Evolutionary conservation across 31 red algal genomes (phyloP).

Genomic region (Endocladia muricata): DNA sequence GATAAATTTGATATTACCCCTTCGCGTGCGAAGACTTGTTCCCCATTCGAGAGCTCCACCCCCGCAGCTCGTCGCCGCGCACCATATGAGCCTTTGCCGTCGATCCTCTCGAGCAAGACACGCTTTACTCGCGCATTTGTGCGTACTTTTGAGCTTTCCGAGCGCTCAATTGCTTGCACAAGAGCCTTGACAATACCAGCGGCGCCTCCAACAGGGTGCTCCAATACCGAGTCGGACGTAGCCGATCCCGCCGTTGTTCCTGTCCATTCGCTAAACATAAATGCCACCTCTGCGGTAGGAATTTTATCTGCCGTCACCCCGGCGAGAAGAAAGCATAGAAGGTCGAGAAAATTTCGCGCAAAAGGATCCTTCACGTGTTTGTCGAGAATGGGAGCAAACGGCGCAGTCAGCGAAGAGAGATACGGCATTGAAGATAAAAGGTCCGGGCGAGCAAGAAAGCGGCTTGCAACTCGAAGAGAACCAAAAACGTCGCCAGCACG

Average conservation of each 20-base stretch:
- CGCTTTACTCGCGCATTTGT: slow-evolving; percentile 35
- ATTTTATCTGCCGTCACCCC: slow-evolving; percentile 60
- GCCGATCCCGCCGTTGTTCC: slow-evolving; percentile 16
- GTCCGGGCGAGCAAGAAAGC: slow-evolving; percentile 6
- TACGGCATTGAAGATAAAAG: slow-evolving; percentile 12
- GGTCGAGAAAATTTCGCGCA: slow-evolving; percentile 60
- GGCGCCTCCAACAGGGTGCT: slow-evolving; percentile 76
- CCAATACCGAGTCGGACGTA: slow-evolving; percentile 36
- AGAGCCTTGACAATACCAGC: slow-evolving; percentile 68
- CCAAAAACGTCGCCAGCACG: slow-evolving; percentile 53
- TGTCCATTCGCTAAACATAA: slow-evolving; percentile 77
- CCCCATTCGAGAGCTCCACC: slow-evolving; percentile 31
- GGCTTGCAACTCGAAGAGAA: slow-evolving; percentile 34
- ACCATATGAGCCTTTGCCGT: too few species aligned
- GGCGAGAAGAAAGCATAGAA: slow-evolving; percentile 79
- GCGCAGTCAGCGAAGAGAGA: slow-evolving; percentile 23
- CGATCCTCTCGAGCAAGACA: slow-evolving; percentile 40
- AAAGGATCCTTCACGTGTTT: slow-evolving; percentile 50
- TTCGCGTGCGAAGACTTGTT: slow-evolving; percentile 24
- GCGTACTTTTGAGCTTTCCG: slow-evolving; percentile 14
- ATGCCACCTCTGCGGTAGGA: slow-evolving; percentile 83
- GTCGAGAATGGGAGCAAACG: slow-evolving; percentile 64
- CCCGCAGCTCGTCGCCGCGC: slow-evolving; percentile 20
- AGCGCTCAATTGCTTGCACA: slow-evolving; percentile 31
- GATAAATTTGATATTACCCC: slow-evolving; percentile 61